Evolutionary conservation across 805 yeast genomes (phyloP), one percentile per base, ranked within the genome.

Genomic region (Candida palmyrensis): DNA sequence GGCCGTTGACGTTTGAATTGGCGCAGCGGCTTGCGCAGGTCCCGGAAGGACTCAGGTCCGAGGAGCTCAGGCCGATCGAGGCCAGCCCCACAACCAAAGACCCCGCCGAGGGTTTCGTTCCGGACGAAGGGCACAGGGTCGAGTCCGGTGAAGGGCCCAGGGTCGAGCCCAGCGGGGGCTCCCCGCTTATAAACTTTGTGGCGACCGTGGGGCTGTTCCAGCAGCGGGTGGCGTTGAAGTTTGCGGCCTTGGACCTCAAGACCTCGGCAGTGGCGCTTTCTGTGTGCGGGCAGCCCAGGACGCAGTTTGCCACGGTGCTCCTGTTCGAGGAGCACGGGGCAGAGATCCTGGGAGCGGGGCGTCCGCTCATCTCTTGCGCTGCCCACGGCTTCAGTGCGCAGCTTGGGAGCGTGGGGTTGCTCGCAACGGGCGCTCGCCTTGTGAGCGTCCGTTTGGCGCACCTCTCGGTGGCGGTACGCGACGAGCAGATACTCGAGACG

Each of bases 371-470:
- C 5, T 12, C 34, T 24, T 27, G 33, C 18, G 16, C 32, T 15
- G 15, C 29, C 15, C 16, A 30, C 8, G 41, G 42, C 5, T 19
- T 38, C 19, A 21, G 28, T 5, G 9, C 37, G 2, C 23, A 41
- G 13, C 21, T 37, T 14, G 42, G 47, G 6, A 45, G 41, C 19
- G 27, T 30, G 11, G 53, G 50, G 8, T 39, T 38, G 2, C n/a
- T 40, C 15, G 23, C 26, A n/a, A 27, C 24, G 5, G 49, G 45
- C 6, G 17, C 38, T 5, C 45, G 43, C 29, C 18, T 39, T 6
- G 38, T 31, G 4, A 40, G 39, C 13, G 25, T 39, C 6, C 11
- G 18, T 12, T 16, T 48, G 7, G 39, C 32, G 8, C 36, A 36
- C 22, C 30, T 16, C 17, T 39, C 18, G 31, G 33, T 16, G 18